These are phyloP conservation scores for Platanus orientalis DNA, from an alignment of 164 flowering plant species.

Conservation along the genomic window DNA sequence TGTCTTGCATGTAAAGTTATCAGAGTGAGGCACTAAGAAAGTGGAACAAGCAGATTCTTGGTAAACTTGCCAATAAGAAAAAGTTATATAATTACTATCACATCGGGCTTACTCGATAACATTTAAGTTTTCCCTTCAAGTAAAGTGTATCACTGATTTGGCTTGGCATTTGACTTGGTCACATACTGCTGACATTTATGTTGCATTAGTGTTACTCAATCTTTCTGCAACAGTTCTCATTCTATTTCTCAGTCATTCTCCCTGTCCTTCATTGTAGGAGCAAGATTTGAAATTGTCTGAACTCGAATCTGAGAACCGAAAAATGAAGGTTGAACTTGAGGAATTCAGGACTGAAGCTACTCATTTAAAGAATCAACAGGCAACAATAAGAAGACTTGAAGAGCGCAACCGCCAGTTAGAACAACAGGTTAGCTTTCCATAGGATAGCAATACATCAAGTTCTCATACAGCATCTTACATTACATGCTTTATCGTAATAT, in stretches of 20 bases:
- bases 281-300: slow-evolving; percentile 78
- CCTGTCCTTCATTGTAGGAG: slow-evolving; percentile 48
- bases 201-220: background rate
- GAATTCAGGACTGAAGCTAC: slow-evolving; percentile 93
- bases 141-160: background rate
- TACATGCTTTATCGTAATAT: background rate
- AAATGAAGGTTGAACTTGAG: slow-evolving; percentile 97
- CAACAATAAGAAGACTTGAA: slow-evolving; percentile 97
- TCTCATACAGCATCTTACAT: background rate
- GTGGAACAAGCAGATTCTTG: background rate
- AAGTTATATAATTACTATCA: no score
- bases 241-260: background rate
- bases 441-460: background rate
- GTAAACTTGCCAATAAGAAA: background rate
- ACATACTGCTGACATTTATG: background rate
- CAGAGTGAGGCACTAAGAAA: background rate
- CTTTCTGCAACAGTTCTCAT: background rate
- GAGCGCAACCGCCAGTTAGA: slow-evolving; percentile 95
- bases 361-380: slow-evolving; percentile 96
- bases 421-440: slow-evolving; percentile 62
- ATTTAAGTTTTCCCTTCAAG: background rate
- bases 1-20: background rate
- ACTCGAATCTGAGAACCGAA: slow-evolving; percentile 86
- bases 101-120: background rate
- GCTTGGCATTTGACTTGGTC: background rate